Conservation (phyloP, 176 grass and related monocot genomes). For the Pontederia crassipes region DNA sequence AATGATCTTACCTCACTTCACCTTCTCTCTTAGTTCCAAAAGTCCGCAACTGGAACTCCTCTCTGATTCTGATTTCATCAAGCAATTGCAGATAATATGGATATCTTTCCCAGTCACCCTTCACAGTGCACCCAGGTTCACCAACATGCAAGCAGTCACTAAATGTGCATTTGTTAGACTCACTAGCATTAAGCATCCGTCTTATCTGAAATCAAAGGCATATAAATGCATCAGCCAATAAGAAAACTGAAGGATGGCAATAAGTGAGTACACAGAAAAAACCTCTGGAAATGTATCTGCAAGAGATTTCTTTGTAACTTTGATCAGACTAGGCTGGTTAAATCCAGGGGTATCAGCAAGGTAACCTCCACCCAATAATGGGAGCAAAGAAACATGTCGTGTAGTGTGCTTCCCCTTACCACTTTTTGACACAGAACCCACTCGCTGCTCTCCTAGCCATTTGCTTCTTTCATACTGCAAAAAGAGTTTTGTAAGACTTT, state of each 20-base stretch:
- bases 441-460: conserved; percentile 94
- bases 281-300: conserved; percentile 84
- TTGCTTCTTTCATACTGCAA: conserved; percentile 55
- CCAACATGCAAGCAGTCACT: conserved; percentile 83
- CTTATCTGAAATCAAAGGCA: conserved; percentile 52
- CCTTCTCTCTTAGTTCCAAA: conserved; percentile 91
- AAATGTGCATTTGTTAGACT: conserved; percentile 63
- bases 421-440: conserved; percentile 87
- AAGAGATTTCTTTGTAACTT: conserved; percentile 78
- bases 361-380: conserved; percentile 62
- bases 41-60: conserved; percentile 81
- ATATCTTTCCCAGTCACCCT: conserved; percentile 93
- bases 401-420: conserved; percentile 97
- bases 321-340: conserved; percentile 88
- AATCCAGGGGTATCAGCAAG: conserved; percentile 97
- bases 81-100: conserved; percentile 89
- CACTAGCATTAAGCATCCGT: conserved; percentile 46
- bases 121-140: conserved; percentile 76
- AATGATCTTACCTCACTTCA: conserved; percentile 55
- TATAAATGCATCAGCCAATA: conserved; percentile 8
- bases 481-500: conserved; percentile 8
- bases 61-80: conserved; percentile 96
- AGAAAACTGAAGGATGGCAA: not conserved
- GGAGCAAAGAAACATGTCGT: conserved; percentile 88
- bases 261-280: not conserved